Evolutionary conservation across 345 rosid species (phyloP).

Genomic region (Schrenkiella parvula): DNA sequence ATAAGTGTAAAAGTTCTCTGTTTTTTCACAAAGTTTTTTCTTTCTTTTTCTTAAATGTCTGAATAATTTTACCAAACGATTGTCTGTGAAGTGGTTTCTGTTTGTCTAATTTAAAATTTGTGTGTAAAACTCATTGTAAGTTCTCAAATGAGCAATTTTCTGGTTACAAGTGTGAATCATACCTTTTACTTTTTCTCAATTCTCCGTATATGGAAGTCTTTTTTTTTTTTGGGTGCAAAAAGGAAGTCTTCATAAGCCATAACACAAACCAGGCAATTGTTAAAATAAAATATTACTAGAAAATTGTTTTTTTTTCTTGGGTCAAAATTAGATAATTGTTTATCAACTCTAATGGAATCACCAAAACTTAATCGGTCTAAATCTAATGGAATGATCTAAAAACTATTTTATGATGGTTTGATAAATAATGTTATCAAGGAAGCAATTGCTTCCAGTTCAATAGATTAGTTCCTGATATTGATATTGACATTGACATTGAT

Average conservation of each 20-base stretch:
- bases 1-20: constrained; percentile 1
- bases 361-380: background rate
- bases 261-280: background rate
- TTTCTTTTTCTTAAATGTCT: background rate
- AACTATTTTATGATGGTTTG: too few species aligned
- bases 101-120: constrained; percentile 6
- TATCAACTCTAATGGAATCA: background rate
- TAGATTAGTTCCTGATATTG: too few species aligned
- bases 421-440: too few species aligned
- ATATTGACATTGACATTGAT: too few species aligned
- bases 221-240: too few species aligned
- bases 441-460: too few species aligned
- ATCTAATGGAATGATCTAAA: background rate
- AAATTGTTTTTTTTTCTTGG: too few species aligned
- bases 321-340: background rate
- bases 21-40: background rate
- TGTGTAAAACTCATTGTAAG: constrained; percentile 26
- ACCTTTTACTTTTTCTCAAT: background rate
- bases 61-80: constrained; percentile 20
- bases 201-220: background rate
- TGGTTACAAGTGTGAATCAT: constrained; percentile 23
- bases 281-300: background rate
- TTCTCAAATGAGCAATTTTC: constrained; percentile 29
- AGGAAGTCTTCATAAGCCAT: too few species aligned
- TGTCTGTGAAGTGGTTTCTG: constrained; percentile 23